Base-by-base conservation (phyloP, 2,329 filamentous ascomycete genomes). In the Apiospora pterosperma region DNA sequence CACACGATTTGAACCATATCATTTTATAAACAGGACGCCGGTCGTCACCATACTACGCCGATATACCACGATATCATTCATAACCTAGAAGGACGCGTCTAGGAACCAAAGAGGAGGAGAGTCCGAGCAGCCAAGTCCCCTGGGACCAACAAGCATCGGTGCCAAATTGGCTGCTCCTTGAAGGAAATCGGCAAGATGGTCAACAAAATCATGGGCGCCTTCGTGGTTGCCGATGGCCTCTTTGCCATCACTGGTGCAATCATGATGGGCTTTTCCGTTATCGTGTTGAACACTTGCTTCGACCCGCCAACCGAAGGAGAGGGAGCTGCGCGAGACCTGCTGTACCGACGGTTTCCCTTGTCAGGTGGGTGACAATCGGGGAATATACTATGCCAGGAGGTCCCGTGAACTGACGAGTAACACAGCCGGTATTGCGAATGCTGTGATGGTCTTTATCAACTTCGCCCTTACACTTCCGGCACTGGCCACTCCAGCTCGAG, bases 401-500 rank as follows among this genome's bases (percentile, higher is more conserved):
- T 25, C 38, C 36, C 36, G 60, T 63, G 36, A 65, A 28, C 31
- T 48, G 21, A 59, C 63, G 31, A 23, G n/a, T 21, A 8, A 36
- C 42, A 61, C 67, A 85, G 91, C 88, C 62, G 90, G 88, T 65
- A 87, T 94, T 68, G 88, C 84, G 73, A 94, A 94, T 76, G 86
- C 89, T 67, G 82, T 89, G 71, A 81, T 94, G 72, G 85, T 93
- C 74, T 88, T 95, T 76, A 73, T 87, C 70, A 88, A 89, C 28
- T 93, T 93, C 76, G 71, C 89, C 63, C 75, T 89, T 66, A 91
- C 90, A 7, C 78, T 96, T 19, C 91, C 91, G 3, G 91, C 87
- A n/a, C 80, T 95, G 63, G 82, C 90, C 67, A 86, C 91, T 65
- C 86, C 88, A 5, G 86, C 83, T 61, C 85, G 91, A 68, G 82